Evolutionary conservation across 2,329 filamentous ascomycete species (phyloP).

Genomic region (Beauveria sp.): DNA sequence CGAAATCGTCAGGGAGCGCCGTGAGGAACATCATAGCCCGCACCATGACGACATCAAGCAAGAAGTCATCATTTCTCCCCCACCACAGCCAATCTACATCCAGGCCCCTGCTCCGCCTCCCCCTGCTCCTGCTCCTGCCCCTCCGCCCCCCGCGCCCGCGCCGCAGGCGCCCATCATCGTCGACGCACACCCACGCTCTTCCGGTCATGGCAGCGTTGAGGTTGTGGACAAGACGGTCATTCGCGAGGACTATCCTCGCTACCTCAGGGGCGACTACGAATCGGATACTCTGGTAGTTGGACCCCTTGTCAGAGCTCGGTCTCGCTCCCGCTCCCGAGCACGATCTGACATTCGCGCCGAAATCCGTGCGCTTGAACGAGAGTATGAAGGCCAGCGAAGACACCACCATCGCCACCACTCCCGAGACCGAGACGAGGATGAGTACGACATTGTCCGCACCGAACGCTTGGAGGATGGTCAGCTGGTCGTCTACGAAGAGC

Average conservation of each 20-base stretch:
- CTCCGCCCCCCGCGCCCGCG: constrained; percentile 14
- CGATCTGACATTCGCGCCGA: constrained; percentile 60
- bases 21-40: constrained; percentile 6
- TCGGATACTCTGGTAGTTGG: constrained; percentile 25
- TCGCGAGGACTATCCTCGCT: constrained; percentile 41
- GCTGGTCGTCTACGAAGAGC: constrained; percentile 55
- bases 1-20: constrained; percentile 40
- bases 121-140: constrained; percentile 16
- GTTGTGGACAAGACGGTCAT: constrained; percentile 38
- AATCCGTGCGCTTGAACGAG: constrained; percentile 59
- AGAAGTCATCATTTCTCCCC: constrained; percentile 30
- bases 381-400: constrained; percentile 34
- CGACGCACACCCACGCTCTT: constrained; percentile 25
- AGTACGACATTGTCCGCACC: constrained; percentile 47
- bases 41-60: constrained; percentile 17
- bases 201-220: constrained; percentile 24
- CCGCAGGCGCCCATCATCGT: constrained; percentile 25
- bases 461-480: constrained; percentile 53
- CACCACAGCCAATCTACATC: constrained; percentile 10
- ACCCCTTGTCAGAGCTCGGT: constrained; percentile 30
- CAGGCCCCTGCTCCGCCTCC: constrained; percentile 12
- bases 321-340: constrained; percentile 34
- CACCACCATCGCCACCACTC: constrained; percentile 16
- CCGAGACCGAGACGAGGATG: constrained; percentile 26
- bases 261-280: constrained; percentile 21